These are phyloP conservation scores for Phlebiopsis gigantea DNA, from an alignment of 768 basidiomycete species.

Conservation along the genomic window DNA sequence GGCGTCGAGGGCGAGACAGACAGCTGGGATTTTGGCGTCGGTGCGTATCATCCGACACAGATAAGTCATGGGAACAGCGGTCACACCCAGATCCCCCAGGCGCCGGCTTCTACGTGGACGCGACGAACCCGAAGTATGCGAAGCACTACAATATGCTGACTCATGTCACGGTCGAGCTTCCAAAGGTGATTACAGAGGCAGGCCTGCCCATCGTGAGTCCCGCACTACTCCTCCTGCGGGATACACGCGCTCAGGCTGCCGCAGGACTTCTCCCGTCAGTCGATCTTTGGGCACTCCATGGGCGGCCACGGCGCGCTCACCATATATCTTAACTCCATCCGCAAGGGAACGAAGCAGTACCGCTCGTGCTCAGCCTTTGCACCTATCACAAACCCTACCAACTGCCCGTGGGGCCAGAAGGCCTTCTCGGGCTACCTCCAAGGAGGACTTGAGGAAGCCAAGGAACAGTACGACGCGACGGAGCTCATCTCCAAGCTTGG, in stretches of 20 bases:
- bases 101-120: constrained; percentile 95
- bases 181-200: constrained; percentile 66
- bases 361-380: constrained; percentile 88
- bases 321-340: constrained; percentile 71
- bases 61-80: neutral
- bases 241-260: neutral
- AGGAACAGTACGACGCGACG: constrained; percentile 74
- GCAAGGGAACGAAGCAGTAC: constrained; percentile 49
- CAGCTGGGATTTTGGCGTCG: constrained; percentile 90
- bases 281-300: constrained; percentile 97
- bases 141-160: constrained; percentile 87
- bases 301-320: constrained; percentile 94
- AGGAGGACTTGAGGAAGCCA: constrained; percentile 73
- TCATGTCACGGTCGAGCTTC: constrained; percentile 80
- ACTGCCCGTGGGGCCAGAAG: constrained; percentile 88
- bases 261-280: constrained; percentile 78
- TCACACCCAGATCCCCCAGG: constrained; percentile 25
- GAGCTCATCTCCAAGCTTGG: constrained; percentile 59
- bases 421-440: constrained; percentile 84
- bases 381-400: constrained; percentile 79
- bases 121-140: constrained; percentile 68
- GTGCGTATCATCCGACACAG: constrained; percentile 26
- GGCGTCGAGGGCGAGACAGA: constrained; percentile 75
- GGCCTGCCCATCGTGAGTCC: constrained; percentile 70
- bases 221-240: constrained; percentile 1